phyloP scores from a whole-genome alignment of 2,329 filamentous ascomycete species.

The Alternaria postmessia region DNA sequence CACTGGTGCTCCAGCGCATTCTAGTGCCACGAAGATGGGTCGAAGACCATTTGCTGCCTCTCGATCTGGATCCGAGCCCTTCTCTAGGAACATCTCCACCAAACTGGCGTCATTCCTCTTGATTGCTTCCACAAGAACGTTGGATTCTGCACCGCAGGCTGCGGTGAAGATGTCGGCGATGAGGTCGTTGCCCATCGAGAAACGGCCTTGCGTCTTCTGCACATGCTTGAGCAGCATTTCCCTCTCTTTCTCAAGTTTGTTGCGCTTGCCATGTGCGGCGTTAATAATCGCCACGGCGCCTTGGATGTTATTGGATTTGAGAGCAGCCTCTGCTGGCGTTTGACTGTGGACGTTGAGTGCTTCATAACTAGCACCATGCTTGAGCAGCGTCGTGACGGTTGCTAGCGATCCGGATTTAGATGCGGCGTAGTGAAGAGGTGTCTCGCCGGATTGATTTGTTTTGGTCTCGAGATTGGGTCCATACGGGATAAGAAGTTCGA shows the following conservation, averaged over 20 bases:
- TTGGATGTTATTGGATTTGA: constrained; percentile 38
- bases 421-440: constrained; percentile 45
- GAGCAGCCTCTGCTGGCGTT: constrained; percentile 40
- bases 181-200: constrained; percentile 43
- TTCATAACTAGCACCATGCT: constrained; percentile 39
- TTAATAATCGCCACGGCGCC: constrained; percentile 45
- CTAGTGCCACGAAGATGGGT: constrained; percentile 42
- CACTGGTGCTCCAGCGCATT: constrained; percentile 34
- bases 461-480: constrained; percentile 32
- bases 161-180: constrained; percentile 44
- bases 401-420: constrained; percentile 33
- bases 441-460: constrained; percentile 37
- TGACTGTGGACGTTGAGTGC: constrained; percentile 26
- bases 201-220: constrained; percentile 34
- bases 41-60: constrained; percentile 29
- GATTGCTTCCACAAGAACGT: constrained; percentile 44
- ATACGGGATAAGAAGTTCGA: constrained; percentile 36
- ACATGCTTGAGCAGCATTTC: constrained; percentile 43
- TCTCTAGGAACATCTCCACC: constrained; percentile 42
- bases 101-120: constrained; percentile 38
- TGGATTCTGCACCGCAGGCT: constrained; percentile 45
- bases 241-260: constrained; percentile 42
- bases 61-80: constrained; percentile 42
- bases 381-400: constrained; percentile 35
- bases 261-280: constrained; percentile 35